Conservation (phyloP, 2,329 filamentous ascomycete genomes). For the Aspergillus pseudonomiae region DNA sequence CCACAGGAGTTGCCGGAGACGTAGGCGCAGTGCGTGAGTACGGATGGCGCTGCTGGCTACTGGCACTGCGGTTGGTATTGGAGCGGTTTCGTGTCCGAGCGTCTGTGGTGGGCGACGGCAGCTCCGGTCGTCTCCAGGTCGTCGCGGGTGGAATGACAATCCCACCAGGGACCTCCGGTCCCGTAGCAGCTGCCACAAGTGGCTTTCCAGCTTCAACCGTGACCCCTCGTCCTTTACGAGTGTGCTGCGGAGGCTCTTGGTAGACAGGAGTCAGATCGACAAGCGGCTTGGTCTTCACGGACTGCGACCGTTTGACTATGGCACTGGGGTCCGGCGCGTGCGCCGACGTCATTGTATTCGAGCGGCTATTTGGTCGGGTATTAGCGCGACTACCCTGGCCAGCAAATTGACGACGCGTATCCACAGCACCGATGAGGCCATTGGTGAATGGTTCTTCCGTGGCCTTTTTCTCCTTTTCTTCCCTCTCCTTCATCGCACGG, state of each 20-base stretch:
- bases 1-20: conserved; percentile 18
- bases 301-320: conserved; percentile 50
- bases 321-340: conserved; percentile 27
- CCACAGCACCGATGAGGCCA: conserved; percentile 57
- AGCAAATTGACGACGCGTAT: conserved; percentile 37
- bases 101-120: conserved; percentile 14
- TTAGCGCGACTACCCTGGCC: neutral
- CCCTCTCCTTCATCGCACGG: conserved; percentile 43
- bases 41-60: conserved; percentile 18
- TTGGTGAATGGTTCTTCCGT: conserved; percentile 52
- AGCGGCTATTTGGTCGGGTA: conserved; percentile 30
- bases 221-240: conserved; percentile 40
- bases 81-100: conserved; percentile 33
- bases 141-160: conserved; percentile 42
- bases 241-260: conserved; percentile 59
- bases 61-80: conserved; percentile 37
- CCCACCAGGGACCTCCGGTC: conserved; percentile 37
- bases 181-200: conserved; percentile 47
- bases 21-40: conserved; percentile 9
- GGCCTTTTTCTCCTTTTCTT: conserved; percentile 34
- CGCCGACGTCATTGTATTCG: conserved; percentile 37
- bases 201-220: conserved; percentile 47
- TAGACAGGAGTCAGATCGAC: conserved; percentile 69
- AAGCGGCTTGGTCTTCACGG: conserved; percentile 60
- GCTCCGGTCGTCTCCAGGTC: conserved; percentile 42